These are phyloP conservation scores for Sophora flavescens DNA, from an alignment of 306 rosid species.

Conservation along the genomic window DNA sequence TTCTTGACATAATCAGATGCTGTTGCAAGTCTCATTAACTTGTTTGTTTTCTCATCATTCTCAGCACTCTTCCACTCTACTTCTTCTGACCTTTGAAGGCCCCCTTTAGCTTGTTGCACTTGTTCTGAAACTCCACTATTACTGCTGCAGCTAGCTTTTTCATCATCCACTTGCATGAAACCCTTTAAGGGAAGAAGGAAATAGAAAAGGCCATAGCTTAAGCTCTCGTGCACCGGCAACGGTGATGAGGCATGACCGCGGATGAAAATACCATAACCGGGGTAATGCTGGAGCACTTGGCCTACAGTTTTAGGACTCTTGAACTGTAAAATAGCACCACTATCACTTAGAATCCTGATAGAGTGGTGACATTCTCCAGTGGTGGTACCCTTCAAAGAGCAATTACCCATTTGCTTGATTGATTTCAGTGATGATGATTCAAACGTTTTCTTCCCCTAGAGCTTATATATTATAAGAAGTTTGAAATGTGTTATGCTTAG, in stretches of 20 bases:
- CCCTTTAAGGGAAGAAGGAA: constrained; percentile 68
- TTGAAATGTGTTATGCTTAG: constrained; percentile 36
- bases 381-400: constrained; percentile 59
- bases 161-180: constrained; percentile 2
- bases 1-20: constrained; percentile 56
- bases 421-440: constrained; percentile 15
- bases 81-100: constrained; percentile 32
- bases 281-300: constrained; percentile 58
- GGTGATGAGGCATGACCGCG: constrained; percentile 60
- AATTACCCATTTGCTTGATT: constrained; percentile 72
- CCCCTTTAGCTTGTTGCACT: constrained; percentile 4
- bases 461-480: constrained; percentile 38
- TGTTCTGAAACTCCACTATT: constrained; percentile 19
- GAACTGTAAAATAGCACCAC: constrained; percentile 65
- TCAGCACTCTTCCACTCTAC: constrained; percentile 4
- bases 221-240: constrained; percentile 49
- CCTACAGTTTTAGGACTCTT: constrained; percentile 64
- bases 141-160: neutral
- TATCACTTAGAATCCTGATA: constrained; percentile 65
- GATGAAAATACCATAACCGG: constrained; percentile 64
- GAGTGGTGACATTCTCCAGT: constrained; percentile 61
- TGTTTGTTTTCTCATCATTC: constrained; percentile 34
- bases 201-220: constrained; percentile 60
- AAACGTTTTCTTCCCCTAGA: constrained; percentile 5
- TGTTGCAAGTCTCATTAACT: constrained; percentile 26